A percentile compares a stretch with the other conserved stretches of the same genome.
Evolutionary conservation across 441 rosid genomes (phyloP).

Genomic region (Erysimum pusillum): DNA sequence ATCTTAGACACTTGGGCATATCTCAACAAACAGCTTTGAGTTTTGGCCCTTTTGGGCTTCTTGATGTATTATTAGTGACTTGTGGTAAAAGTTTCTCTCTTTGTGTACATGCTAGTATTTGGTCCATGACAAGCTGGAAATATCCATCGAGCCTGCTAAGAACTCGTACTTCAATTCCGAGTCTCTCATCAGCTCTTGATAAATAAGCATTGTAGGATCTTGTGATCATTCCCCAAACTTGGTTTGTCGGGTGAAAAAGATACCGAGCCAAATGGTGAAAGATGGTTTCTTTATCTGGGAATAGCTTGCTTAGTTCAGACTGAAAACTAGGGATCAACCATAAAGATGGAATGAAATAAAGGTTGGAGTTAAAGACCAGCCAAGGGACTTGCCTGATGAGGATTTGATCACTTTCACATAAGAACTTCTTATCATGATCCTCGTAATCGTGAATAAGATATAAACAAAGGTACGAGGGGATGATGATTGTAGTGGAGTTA

Average conservation of each 20-base stretch:
- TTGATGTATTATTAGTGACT: no score
- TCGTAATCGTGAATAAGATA: constrained; percentile 68
- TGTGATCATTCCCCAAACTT: constrained; percentile 79
- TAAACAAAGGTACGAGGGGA: constrained; percentile 57
- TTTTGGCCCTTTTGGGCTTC: constrained; percentile 49
- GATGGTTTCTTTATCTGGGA: constrained; percentile 66
- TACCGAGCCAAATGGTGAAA: constrained; percentile 71
- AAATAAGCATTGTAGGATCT: constrained; percentile 69
- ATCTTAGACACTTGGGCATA: no score
- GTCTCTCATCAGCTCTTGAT: constrained; percentile 67
- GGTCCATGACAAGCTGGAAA: constrained; percentile 63
- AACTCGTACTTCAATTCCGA: constrained; percentile 71
- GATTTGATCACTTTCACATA: constrained; percentile 66
- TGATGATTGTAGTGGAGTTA: constrained; percentile 33
- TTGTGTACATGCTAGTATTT: constrained; percentile 64
- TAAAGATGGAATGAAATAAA: constrained; percentile 74
- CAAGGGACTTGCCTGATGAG: constrained; percentile 61
- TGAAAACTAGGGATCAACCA: constrained; percentile 65
- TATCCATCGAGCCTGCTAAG: constrained; percentile 60
- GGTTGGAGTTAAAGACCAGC: constrained; percentile 71
- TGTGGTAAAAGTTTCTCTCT: constrained; percentile 67
- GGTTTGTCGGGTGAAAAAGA: constrained; percentile 76
- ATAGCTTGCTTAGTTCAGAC: constrained; percentile 55
- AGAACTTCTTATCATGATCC: constrained; percentile 61
- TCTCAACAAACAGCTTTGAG: constrained; percentile 61